Conservation (phyloP, 139 green algal species). For the Micromonas pusilla region DNA sequence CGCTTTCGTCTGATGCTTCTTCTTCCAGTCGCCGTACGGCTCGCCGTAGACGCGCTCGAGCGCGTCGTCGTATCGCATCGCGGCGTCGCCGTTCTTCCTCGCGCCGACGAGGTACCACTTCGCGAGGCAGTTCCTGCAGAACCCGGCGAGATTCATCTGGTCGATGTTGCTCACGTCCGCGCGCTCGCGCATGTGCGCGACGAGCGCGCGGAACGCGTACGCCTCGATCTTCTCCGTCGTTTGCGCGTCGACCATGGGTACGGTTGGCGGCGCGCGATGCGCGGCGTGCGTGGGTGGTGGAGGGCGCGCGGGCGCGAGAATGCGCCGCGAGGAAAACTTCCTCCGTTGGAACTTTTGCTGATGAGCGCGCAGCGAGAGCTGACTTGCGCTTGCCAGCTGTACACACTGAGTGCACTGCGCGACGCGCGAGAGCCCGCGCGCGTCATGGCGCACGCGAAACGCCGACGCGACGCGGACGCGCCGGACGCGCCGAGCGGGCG, state of each 20-base stretch:
- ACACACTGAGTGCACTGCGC: no score
- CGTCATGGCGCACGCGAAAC: no score
- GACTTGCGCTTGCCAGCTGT: no score
- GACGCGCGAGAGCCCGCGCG: no score
- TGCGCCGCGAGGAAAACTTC: no score
- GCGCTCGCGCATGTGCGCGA: slow-evolving; percentile 14
- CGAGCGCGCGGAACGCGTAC: slow-evolving; percentile 20
- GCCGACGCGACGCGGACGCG: no score
- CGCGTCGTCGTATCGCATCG: slow-evolving; percentile 17
- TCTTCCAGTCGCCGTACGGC: slow-evolving; percentile 27
- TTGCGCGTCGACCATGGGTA: not conserved
- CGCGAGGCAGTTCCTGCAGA: slow-evolving; percentile 30
- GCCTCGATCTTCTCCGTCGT: slow-evolving; percentile 19
- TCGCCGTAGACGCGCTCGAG: slow-evolving; percentile 18
- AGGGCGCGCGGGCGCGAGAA: no score
- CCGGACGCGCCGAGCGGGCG: no score
- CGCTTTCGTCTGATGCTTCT: slow-evolving; percentile 24
- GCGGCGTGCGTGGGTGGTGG: no score
- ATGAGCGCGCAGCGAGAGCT: no score
- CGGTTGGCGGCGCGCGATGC: no score
- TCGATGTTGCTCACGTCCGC: slow-evolving; percentile 27
- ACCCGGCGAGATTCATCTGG: slow-evolving; percentile 27
- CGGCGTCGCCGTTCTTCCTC: not conserved
- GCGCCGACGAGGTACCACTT: slow-evolving; percentile 24
- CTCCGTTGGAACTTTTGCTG: no score